Base-by-base conservation (phyloP, 768 basidiomycete species). In the Clathrus columnatus region DNA sequence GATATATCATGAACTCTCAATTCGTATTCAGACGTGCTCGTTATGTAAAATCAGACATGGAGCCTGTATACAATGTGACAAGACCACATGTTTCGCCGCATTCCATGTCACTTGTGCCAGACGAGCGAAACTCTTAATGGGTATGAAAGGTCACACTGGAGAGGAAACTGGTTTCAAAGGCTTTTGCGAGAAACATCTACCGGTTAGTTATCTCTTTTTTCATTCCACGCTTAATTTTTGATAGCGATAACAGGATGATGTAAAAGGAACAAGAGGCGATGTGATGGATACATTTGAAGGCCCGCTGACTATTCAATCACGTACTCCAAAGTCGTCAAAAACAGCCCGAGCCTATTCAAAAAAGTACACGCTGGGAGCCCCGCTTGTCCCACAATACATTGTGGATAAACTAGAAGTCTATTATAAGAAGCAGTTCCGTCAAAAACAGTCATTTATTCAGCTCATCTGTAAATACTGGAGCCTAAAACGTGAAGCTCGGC, bases 91-190 rank as follows among this genome's bases (percentile, higher is more conserved):
- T 71, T 93, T 90, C 67, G 76, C 87, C 16, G 94, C 96, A 0
- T 99, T 96, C 63, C 96, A 99, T 66, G 79, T 87, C 1, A 94
- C 95, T 0, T 99, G 96, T 64, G 96, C 93, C 0, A 77, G 95
- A 14, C 87, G 85, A 61, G 82, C 88, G 62, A 91, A 87, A 61
- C 66, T 94, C 2, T 68, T 97, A 26, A 76, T 91, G 70, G 87
- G 90, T 0, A 92, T 92, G 90, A 92, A 92, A 65, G 81, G 80
- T 27, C 76, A 82, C 0, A 83, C 85, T 51, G 89, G 85, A 8
- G 88, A 91, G 59, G 80, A 82, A 23, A 80, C 78, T 4, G 77
- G 80, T 0, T 76, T 97, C 27, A 82, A 84, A 4, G 87, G 84
- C 36, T 96, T 75, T 62, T 99, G 96, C 63, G 89, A 94, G 63